These are phyloP conservation scores for Drosera capensis DNA, from an alignment of 148 eudicot species.

Conservation along the genomic window DNA sequence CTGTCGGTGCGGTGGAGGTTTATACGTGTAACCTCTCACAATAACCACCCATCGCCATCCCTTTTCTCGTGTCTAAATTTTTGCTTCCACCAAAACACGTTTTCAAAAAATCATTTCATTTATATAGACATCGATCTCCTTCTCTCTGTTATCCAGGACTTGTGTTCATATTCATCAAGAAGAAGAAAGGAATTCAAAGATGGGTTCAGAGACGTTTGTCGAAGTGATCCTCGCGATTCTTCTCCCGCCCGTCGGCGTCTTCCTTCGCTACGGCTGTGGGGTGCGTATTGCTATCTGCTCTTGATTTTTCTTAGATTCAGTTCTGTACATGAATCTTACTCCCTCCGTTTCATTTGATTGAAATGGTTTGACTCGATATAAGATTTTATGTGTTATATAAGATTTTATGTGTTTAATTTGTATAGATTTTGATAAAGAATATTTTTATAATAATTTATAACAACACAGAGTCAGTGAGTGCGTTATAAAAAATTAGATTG, in stretches of 20 bases:
- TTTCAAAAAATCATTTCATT: not conserved
- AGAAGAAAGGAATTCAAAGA: not conserved
- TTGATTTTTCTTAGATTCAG: not conserved
- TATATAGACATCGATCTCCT: not conserved
- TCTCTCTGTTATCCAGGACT: not conserved
- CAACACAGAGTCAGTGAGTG: no score
- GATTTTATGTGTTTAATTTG: no score
- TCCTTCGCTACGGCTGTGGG: slow-evolving; percentile 39
- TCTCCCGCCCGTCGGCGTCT: slow-evolving; percentile 46
- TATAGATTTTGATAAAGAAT: no score
- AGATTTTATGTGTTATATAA: no score
- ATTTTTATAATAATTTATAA: no score
- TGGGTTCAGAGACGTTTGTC: slow-evolving; percentile 33
- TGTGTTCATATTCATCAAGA: not conserved
- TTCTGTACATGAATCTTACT: not conserved
- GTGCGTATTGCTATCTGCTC: not conserved
- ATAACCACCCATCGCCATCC: not conserved
- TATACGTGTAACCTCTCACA: no score
- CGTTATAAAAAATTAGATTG: no score
- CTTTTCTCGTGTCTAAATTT: no score
- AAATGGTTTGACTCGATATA: no score
- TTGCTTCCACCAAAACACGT: not conserved
- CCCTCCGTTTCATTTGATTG: not conserved
- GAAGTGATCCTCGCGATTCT: slow-evolving; percentile 46
- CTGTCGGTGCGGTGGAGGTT: no score